A percentile compares a stretch with the other conserved stretches of the same genome.
Evolutionary conservation across 345 rosid genomes (phyloP).

Genomic region (Syzygium grande): DNA sequence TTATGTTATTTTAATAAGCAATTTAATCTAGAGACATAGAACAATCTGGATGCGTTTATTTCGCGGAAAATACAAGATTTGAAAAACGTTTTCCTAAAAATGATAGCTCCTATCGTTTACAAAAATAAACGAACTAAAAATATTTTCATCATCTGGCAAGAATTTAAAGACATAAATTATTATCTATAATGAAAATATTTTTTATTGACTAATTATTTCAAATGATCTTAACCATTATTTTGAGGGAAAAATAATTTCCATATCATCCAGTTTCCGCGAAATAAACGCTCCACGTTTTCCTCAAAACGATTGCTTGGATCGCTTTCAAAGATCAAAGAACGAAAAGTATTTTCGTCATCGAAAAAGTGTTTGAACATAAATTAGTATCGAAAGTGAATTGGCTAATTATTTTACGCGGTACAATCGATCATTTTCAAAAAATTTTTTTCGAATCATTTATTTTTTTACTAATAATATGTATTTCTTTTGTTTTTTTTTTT

Average conservation of each 20-base stretch:
- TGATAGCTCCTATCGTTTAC: no score
- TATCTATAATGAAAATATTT: not conserved
- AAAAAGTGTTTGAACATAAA: not conserved
- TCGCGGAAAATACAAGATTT: no score
- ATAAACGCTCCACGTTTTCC: not conserved
- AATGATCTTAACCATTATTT: no score
- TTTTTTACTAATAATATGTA: no score
- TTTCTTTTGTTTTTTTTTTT: accelerated
- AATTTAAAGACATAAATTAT: not conserved
- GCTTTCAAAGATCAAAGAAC: no score
- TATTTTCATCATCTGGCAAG: not conserved
- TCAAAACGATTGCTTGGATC: no score
- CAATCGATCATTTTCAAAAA: not conserved
- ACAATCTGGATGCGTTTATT: not conserved
- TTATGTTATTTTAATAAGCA: not conserved
- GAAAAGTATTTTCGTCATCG: not conserved
- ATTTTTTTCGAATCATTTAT: no score
- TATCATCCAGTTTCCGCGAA: no score
- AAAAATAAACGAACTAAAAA: no score
- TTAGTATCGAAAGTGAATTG: no score
- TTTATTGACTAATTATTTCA: not conserved
- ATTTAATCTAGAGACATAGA: not conserved
- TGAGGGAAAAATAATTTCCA: not conserved
- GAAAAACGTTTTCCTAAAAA: no score
- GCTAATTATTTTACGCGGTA: not conserved